These are phyloP conservation scores for Arabis hirsuta DNA, from an alignment of 345 rosid genomes.

Conservation along the genomic window DNA sequence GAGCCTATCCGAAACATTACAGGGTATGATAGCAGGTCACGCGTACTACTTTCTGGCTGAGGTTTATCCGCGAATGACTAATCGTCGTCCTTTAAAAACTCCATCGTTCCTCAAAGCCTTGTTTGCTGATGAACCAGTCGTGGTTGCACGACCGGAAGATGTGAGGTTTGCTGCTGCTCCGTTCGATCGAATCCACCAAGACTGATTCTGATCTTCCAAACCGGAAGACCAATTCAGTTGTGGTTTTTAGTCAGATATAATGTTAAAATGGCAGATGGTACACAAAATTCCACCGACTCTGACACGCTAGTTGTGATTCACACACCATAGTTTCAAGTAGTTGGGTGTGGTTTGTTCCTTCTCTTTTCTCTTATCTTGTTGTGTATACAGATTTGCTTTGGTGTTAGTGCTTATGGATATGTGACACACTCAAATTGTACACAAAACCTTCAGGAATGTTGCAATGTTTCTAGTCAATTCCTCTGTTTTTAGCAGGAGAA, in stretches of 20 bases:
- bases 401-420: slow-evolving; percentile 18
- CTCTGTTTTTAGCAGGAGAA: too few relatives aligned
- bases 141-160: slow-evolving; percentile 75
- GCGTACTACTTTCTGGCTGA: slow-evolving; percentile 98
- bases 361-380: slow-evolving; percentile 1
- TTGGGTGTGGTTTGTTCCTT: slow-evolving; percentile 27
- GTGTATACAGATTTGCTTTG: slow-evolving; percentile 34
- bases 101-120: slow-evolving; percentile 81
- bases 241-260: slow-evolving; percentile 16
- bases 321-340: slow-evolving; percentile 30
- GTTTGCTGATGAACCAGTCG: slow-evolving; percentile 86
- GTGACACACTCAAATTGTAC: slow-evolving; percentile 17
- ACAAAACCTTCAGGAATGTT: neutral
- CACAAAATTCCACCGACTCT: slow-evolving; percentile 11
- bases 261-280: slow-evolving; percentile 27
- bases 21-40: slow-evolving; percentile 99
- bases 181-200: slow-evolving; percentile 68
- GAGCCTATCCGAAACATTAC: slow-evolving; percentile 29
- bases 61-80: slow-evolving; percentile 90
- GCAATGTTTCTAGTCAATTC: neutral
- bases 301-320: slow-evolving; percentile 15
- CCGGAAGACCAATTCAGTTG: neutral
- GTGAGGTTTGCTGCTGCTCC: slow-evolving; percentile 86
- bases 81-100: slow-evolving; percentile 82
- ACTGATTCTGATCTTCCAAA: slow-evolving; percentile 42